These are phyloP conservation scores for Penicillium oxalicum DNA, from an alignment of 2,329 filamentous ascomycete species.

Conservation along the genomic window DNA sequence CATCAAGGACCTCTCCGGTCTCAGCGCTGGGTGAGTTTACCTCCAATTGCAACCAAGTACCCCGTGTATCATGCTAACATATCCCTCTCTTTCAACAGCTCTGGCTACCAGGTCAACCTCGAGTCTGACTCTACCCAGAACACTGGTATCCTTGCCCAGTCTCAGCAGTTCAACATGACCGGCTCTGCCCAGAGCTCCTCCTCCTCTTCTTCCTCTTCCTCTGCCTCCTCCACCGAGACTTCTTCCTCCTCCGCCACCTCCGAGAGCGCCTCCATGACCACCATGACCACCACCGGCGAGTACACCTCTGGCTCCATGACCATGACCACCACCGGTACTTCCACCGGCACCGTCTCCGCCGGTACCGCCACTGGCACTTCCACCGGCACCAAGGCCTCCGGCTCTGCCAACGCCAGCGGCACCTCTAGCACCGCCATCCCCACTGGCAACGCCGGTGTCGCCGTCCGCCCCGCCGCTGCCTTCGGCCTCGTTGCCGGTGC, in stretches of 20 bases:
- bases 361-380: conserved; percentile 6
- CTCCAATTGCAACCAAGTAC: neutral
- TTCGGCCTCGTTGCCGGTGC: conserved; percentile 20
- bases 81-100: conserved; percentile 13
- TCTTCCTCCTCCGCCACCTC: conserved; percentile 12
- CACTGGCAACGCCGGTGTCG: conserved; percentile 11
- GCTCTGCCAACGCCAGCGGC: conserved; percentile 2
- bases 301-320: conserved; percentile 6
- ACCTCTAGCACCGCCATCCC: conserved; percentile 7
- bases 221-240: conserved; percentile 12
- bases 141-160: conserved; percentile 40
- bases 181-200: conserved; percentile 13
- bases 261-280: conserved; percentile 6
- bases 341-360: conserved; percentile 6
- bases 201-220: conserved; percentile 13
- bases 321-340: conserved; percentile 10
- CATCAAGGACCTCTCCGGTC: conserved; percentile 24
- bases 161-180: conserved; percentile 30
- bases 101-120: conserved; percentile 39
- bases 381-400: conserved; percentile 8
- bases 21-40: conserved; percentile 19
- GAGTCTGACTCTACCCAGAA: conserved; percentile 29
- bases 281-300: neutral
- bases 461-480: conserved; percentile 12
- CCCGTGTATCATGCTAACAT: conserved; percentile 1